A percentile compares a stretch with the other conserved stretches of the same genome.
Evolutionary conservation across 345 rosid genomes (phyloP).

Genomic region (Linum usitatissimum): DNA sequence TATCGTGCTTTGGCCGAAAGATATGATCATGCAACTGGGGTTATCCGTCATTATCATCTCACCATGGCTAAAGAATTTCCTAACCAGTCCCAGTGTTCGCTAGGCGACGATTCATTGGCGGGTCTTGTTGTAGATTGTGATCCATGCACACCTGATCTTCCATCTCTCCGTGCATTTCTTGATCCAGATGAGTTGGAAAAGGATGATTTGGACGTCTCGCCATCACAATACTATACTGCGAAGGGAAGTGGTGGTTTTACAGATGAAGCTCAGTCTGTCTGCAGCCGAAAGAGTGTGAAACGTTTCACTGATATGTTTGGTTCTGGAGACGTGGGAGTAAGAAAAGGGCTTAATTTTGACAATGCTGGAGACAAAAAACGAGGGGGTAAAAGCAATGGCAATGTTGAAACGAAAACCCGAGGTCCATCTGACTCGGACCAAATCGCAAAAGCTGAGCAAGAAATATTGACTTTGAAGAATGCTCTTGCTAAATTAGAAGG

Average conservation of each 20-base stretch:
- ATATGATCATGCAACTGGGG: conserved; percentile 93
- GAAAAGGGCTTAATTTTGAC: conserved; percentile 67
- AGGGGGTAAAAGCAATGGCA: conserved; percentile 18
- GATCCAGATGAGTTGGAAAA: conserved; percentile 50
- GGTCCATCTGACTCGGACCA: conserved; percentile 20
- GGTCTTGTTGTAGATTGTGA: conserved; percentile 41
- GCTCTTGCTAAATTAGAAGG: conserved; percentile 75
- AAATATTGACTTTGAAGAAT: conserved; percentile 58
- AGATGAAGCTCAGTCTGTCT: conserved; percentile 40
- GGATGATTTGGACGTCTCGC: conserved; percentile 47
- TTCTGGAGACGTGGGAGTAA: conserved; percentile 38
- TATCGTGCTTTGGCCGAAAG: conserved; percentile 98
- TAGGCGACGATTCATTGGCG: conserved; percentile 55
- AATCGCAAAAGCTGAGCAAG: conserved; percentile 57
- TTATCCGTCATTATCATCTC: conserved; percentile 76
- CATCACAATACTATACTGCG: conserved; percentile 31
- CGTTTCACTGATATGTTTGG: conserved; percentile 37
- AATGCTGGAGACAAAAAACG: conserved; percentile 34
- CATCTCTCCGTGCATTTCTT: conserved; percentile 32
- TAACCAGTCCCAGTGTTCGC: conserved; percentile 57
- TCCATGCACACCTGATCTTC: conserved; percentile 67
- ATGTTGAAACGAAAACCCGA: too few relatives aligned
- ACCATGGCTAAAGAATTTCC: conserved; percentile 96
- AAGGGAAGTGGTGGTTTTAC: conserved; percentile 56
- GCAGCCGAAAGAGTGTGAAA: conserved; percentile 47